These are phyloP conservation scores for Penicillium daleae DNA, from an alignment of 495 filamentous ascomycete genomes.

Conservation along the genomic window DNA sequence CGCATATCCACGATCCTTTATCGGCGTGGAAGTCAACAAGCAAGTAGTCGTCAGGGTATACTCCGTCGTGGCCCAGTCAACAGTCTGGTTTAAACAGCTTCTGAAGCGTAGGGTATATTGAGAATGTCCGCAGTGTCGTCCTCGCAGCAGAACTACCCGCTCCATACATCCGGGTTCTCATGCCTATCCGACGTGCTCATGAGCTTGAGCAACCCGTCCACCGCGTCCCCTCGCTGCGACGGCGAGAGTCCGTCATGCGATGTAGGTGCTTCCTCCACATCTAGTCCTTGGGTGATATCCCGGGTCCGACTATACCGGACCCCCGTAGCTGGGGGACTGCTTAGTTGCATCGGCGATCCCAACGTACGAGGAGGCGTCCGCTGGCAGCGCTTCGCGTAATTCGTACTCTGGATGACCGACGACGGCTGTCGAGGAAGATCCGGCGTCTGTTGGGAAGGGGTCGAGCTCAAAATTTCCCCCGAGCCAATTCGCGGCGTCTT, in stretches of 20 bases:
- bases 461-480: conserved; percentile 24
- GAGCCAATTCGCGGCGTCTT: conserved; percentile 32
- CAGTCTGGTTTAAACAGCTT: neutral
- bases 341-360: conserved; percentile 44
- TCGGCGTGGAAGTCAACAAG: conserved; percentile 3
- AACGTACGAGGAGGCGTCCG: conserved; percentile 25
- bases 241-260: conserved; percentile 25
- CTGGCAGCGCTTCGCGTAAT: conserved; percentile 33
- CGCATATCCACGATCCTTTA: neutral
- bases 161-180: conserved; percentile 26
- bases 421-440: conserved; percentile 28
- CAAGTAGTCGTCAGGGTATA: conserved; percentile 15
- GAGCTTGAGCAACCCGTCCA: conserved; percentile 47
- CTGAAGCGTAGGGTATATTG: neutral
- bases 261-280: conserved; percentile 15
- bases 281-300: conserved; percentile 16
- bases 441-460: conserved; percentile 27
- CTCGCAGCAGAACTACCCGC: conserved; percentile 12
- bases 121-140: neutral
- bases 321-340: conserved; percentile 41
- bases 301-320: conserved; percentile 20
- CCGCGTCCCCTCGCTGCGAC: conserved; percentile 46
- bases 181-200: conserved; percentile 40
- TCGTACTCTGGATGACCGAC: conserved; percentile 17
- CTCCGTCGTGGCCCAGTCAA: conserved; percentile 6